These are phyloP conservation scores for Terana coerulea DNA, from an alignment of 768 basidiomycete species.

Conservation along the genomic window DNA sequence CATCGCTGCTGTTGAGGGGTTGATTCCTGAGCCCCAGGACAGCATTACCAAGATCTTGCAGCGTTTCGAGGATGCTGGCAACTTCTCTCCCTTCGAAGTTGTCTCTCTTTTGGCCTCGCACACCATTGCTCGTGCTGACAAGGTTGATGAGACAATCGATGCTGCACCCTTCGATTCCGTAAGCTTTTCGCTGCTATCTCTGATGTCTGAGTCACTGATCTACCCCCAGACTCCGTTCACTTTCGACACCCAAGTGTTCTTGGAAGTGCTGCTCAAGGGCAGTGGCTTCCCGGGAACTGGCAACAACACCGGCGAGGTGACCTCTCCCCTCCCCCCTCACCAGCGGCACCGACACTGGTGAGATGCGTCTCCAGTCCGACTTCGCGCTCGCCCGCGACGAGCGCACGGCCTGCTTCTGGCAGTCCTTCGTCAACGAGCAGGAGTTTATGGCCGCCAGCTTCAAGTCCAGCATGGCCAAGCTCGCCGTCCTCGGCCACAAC, in stretches of 20 bases:
- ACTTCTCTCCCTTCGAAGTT: constrained; percentile 22
- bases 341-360: constrained; percentile 14
- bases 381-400: constrained; percentile 24
- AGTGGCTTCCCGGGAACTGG: constrained; percentile 6
- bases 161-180: constrained; percentile 22
- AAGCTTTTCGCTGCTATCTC: constrained; percentile 16
- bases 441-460: constrained; percentile 16
- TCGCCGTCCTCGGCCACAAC: constrained; percentile 21
- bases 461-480: constrained; percentile 12
- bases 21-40: constrained; percentile 16
- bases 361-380: constrained; percentile 28
- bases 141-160: constrained; percentile 21
- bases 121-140: constrained; percentile 23
- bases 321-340: constrained; percentile 17
- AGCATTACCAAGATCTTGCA: constrained; percentile 21
- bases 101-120: constrained; percentile 20
- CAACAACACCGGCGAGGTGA: constrained; percentile 22
- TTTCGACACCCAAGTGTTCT: constrained; percentile 2
- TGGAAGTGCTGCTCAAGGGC: background rate
- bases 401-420: constrained; percentile 28
- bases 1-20: background rate
- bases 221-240: constrained; percentile 17
- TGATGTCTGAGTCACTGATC: constrained; percentile 16
- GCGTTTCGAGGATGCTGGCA: constrained; percentile 24
- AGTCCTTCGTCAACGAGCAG: constrained; percentile 24